A percentile compares a stretch with the other conserved stretches of the same genome.
phyloP scores from a whole-genome alignment of 192 early-diverging fungal species.

The Coemansia sp. region DNA sequence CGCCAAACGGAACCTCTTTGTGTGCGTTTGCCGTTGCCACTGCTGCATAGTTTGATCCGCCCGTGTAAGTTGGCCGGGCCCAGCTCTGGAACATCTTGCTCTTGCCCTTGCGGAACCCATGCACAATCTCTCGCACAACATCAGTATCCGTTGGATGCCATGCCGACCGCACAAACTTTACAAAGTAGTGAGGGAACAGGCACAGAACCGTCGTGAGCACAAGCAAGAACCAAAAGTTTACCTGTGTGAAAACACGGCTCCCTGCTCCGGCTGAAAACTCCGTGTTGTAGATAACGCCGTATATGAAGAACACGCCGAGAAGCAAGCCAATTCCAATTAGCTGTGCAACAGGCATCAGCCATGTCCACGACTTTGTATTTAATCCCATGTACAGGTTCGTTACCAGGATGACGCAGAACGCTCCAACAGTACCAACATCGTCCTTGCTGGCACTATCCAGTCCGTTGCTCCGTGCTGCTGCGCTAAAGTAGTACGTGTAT shows the following conservation, averaged over 20 bases:
- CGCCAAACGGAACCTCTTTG: slow-evolving; percentile 54
- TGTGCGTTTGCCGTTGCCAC: slow-evolving; percentile 12
- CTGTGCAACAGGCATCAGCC: slow-evolving; percentile 61
- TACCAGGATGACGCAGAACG: slow-evolving; percentile 69
- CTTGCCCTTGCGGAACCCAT: slow-evolving; percentile 34
- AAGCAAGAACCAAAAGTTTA: slow-evolving; percentile 71
- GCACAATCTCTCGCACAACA: slow-evolving; percentile 79
- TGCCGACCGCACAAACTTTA: slow-evolving; percentile 68
- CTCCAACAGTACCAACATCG: slow-evolving; percentile 70
- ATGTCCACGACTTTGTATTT: slow-evolving; percentile 75
- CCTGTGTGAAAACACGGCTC: slow-evolving; percentile 61
- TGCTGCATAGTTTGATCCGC: slow-evolving; percentile 16
- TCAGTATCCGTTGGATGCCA: slow-evolving; percentile 81
- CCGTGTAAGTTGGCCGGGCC: not conserved
- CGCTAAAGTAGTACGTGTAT: slow-evolving; percentile 56
- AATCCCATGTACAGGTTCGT: slow-evolving; percentile 80
- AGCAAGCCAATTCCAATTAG: slow-evolving; percentile 53
- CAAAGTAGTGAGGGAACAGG: slow-evolving; percentile 71
- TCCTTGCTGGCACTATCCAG: slow-evolving; percentile 58
- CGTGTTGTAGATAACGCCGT: slow-evolving; percentile 62
- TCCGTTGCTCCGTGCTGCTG: slow-evolving; percentile 56
- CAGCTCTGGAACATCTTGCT: slow-evolving; percentile 6
- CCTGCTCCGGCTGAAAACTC: slow-evolving; percentile 60
- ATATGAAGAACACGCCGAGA: slow-evolving; percentile 59
- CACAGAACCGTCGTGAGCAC: slow-evolving; percentile 61